A percentile compares a stretch with the other conserved stretches of the same genome.
Evolutionary conservation across 2,329 filamentous ascomycete species (phyloP).

Genomic region (Arthroderma sp.): DNA sequence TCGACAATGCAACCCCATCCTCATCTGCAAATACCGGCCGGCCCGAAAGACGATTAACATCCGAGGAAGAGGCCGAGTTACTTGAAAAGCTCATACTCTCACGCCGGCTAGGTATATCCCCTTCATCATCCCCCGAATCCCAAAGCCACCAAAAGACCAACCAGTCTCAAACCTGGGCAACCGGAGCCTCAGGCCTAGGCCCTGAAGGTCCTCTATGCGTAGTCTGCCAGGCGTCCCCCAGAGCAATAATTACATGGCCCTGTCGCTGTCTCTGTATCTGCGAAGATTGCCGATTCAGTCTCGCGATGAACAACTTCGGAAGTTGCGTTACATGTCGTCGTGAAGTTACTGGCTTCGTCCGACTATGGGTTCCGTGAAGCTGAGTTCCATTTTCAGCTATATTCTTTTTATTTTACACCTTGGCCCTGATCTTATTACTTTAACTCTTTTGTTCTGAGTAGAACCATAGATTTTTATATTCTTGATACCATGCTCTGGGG

Average conservation of each 20-base stretch:
- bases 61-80: constrained; percentile 44
- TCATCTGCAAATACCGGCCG: constrained; percentile 3
- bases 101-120: constrained; percentile 28
- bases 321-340: constrained; percentile 90
- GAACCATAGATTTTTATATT: too few relatives aligned
- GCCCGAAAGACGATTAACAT: constrained; percentile 21
- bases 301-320: constrained; percentile 95
- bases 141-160: constrained; percentile 7
- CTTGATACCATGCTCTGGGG: too few relatives aligned
- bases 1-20: constrained; percentile 1
- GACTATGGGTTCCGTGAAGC: constrained; percentile 65
- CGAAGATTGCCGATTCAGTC: constrained; percentile 83
- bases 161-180: constrained; percentile 43
- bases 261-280: constrained; percentile 89
- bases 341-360: constrained; percentile 77
- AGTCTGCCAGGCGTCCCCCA: constrained; percentile 74
- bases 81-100: constrained; percentile 48
- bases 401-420: too few relatives aligned
- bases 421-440: too few relatives aligned
- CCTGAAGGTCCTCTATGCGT: constrained; percentile 73
- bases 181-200: constrained; percentile 60
- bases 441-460: too few relatives aligned
- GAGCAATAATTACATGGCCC: constrained; percentile 90
- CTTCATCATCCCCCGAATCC: constrained; percentile 3
- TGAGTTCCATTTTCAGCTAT: not conserved